phyloP scores from a whole-genome alignment of 208 protist species.

The Vickermania spadyakhi region DNA sequence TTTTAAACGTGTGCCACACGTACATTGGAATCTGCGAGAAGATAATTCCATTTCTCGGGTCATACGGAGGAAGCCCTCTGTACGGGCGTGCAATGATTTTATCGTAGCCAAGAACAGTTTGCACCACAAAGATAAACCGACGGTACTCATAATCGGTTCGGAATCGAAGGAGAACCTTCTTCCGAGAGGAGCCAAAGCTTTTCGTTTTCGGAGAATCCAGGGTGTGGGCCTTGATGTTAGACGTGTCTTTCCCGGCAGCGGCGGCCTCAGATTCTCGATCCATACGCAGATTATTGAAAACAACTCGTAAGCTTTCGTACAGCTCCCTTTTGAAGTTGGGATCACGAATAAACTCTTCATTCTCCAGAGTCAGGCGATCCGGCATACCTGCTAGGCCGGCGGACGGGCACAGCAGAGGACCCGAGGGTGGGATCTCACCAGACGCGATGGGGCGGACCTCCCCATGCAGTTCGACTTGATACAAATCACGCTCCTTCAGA shows the following conservation, averaged over 20 bases:
- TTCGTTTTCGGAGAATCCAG: conserved; percentile 37
- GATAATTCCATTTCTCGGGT: conserved; percentile 60
- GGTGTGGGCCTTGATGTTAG: conserved; percentile 21
- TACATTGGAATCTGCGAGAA: conserved; percentile 53
- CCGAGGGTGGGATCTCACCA: conserved; percentile 25
- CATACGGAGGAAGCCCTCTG: conserved; percentile 56
- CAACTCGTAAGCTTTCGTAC: conserved; percentile 55
- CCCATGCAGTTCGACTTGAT: conserved; percentile 47
- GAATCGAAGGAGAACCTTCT: conserved; percentile 34
- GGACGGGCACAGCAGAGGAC: conserved; percentile 35
- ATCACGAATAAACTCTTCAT: conserved; percentile 41
- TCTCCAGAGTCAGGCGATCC: conserved; percentile 22
- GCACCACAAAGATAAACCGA: conserved; percentile 45
- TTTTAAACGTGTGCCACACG: conserved; percentile 58
- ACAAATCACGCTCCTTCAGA: conserved; percentile 44
- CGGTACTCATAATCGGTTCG: conserved; percentile 52
- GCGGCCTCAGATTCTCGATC: conserved; percentile 28
- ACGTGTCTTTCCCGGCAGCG: conserved; percentile 1
- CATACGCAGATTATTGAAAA: conserved; percentile 35
- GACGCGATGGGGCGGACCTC: conserved; percentile 20
- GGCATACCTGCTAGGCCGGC: conserved; percentile 15
- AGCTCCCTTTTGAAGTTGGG: conserved; percentile 44
- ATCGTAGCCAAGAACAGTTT: conserved; percentile 64
- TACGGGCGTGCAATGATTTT: conserved; percentile 44
- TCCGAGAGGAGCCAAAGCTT: conserved; percentile 9